A percentile compares a stretch with the other conserved stretches of the same genome.
These are phyloP conservation scores for Hibiscus syriacus DNA, from an alignment of 345 rosid genomes.

Conservation along the genomic window DNA sequence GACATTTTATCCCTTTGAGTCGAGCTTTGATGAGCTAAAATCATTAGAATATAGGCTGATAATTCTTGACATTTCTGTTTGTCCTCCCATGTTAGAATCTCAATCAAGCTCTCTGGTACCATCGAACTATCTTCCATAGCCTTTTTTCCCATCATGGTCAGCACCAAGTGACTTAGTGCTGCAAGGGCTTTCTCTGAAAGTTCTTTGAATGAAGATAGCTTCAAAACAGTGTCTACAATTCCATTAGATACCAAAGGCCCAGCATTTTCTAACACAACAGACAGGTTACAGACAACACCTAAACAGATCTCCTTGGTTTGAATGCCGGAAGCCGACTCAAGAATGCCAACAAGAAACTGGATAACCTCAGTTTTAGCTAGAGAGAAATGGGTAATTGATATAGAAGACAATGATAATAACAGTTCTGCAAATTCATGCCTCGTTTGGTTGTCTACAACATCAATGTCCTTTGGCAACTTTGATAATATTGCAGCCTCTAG, in stretches of 20 bases:
- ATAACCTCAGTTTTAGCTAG: constrained; percentile 37
- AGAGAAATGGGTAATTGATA: constrained; percentile 44
- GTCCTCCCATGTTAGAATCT: constrained; percentile 86
- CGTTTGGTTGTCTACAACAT: constrained; percentile 41
- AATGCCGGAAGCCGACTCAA: constrained; percentile 40
- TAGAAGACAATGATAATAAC: constrained; percentile 51
- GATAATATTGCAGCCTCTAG: constrained; percentile 70
- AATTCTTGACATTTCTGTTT: constrained; percentile 81
- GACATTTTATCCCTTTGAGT: constrained; percentile 65
- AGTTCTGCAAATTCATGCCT: constrained; percentile 51
- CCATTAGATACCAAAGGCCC: constrained; percentile 48
- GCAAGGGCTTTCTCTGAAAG: constrained; percentile 70
- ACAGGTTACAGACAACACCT: constrained; percentile 50
- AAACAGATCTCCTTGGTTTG: constrained; percentile 53
- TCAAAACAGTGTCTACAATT: constrained; percentile 41
- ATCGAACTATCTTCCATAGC: constrained; percentile 49
- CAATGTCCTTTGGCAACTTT: constrained; percentile 47
- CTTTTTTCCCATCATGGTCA: constrained; percentile 65
- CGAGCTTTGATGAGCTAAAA: constrained; percentile 79
- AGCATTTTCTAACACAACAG: constrained; percentile 55
- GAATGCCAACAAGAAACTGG: constrained; percentile 42
- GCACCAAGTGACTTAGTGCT: constrained; percentile 60
- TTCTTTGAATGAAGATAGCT: constrained; percentile 32
- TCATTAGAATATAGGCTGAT: constrained; percentile 72
- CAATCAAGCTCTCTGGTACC: constrained; percentile 64